A percentile compares a stretch with the other conserved stretches of the same genome.
Conservation (phyloP, 371 early-diverging fungal species). For the Mucor racemosus region DNA sequence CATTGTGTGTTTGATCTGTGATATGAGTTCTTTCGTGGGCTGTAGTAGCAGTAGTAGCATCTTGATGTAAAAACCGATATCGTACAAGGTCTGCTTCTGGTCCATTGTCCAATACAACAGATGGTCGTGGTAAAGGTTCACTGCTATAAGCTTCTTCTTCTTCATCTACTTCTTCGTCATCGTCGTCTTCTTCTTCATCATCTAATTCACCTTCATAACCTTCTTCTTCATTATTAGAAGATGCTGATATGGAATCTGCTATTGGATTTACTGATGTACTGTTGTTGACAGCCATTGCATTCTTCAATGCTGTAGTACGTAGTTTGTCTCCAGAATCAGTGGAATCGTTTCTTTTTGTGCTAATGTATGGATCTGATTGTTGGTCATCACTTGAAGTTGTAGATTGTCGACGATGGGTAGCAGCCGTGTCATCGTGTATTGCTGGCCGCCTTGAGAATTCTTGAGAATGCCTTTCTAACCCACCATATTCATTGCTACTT, state of each 20-base stretch:
- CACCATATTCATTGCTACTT: conserved; percentile 14
- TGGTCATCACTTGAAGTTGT: conserved; percentile 10
- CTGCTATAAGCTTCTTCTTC: conserved; percentile 10
- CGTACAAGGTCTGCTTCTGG: conserved; percentile 38
- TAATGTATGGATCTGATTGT: conserved; percentile 18
- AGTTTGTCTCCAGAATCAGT: conserved; percentile 14
- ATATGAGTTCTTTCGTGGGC: neutral
- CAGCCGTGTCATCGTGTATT: neutral
- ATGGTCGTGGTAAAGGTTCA: conserved; percentile 33
- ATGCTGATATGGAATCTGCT: neutral
- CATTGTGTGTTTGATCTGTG: conserved; percentile 5
- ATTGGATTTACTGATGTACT: neutral
- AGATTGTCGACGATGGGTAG: neutral
- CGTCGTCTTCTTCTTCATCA: conserved; percentile 10
- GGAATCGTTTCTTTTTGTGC: conserved; percentile 38
- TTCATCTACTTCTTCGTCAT: conserved; percentile 6
- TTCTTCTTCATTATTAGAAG: conserved; percentile 12
- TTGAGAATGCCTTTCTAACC: conserved; percentile 9
- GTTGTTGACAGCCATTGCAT: conserved; percentile 39
- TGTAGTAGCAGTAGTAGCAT: neutral
- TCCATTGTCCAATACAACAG: conserved; percentile 30
- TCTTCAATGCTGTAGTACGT: conserved; percentile 41
- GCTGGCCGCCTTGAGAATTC: neutral
- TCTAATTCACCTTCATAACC: conserved; percentile 15
- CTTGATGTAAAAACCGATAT: conserved; percentile 30